Evolutionary conservation across 2,329 filamentous ascomycete species (phyloP), one percentile per base, ranked within the genome.

Genomic region (Arthroderma sp.): DNA sequence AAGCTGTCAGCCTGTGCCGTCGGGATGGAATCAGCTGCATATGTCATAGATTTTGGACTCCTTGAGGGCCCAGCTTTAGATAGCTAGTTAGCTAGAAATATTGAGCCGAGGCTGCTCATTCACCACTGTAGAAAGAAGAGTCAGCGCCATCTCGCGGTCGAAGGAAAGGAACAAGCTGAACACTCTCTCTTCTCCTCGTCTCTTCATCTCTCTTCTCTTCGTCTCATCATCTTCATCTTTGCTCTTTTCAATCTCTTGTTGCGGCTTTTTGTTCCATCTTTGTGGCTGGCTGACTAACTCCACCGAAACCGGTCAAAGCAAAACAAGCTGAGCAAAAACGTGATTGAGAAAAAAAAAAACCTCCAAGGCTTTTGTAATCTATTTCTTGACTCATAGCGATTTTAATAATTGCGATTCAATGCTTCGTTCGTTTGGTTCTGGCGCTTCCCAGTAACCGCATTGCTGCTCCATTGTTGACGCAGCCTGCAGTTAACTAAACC

Each of bases 301-400:
- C 51, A 54, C 51, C 51, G 51, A 38, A 54, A 54, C 51, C 51
- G 25, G 28, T 25, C 28, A 52, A 52, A 47, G 41, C 41, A 35
- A 38, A n/a, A 51, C 25, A 31, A 33, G 6, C 11, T 31, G 23
- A 17, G 25, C 6, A 31, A 31, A 51, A 51, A 51, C 47, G 47
- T 51, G 47, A 51, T 51, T 51, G 47, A 51, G n/a, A n/a, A 31
- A 51, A 17, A 49, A 31, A 49, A 51, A 35, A 51, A n/a, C n/a
- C 25, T 33, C 47, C 4, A 9, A 31, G 9, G 25, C 15, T 33
- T 19, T 35, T 31, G 21, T 17, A 19, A 33, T 51, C 15, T 51
- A 5, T 17, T 33, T 6, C 25, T 51, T 23, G 21, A 13, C 23
- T 31, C 15, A 9, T 38, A n/a, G 13, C 35, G 11, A 11, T 38